Conservation (phyloP, 1,284 basidiomycete species). For the Mycena sp. region DNA sequence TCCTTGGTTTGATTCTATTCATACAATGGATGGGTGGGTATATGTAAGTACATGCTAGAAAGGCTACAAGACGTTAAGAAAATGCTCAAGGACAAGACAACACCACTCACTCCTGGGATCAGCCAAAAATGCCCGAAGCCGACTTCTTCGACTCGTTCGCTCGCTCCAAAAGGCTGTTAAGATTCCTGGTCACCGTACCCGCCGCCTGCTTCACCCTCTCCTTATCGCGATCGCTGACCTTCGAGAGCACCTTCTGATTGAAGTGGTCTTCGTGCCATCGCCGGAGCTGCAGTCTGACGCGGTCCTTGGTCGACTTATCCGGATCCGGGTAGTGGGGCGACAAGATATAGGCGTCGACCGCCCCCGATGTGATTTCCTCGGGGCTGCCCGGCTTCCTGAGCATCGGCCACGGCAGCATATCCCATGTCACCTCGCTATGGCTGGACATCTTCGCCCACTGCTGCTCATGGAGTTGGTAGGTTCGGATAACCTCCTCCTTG, state of each 20-base stretch:
- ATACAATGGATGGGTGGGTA: slow-evolving; percentile 26
- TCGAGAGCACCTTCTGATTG: slow-evolving; percentile 57
- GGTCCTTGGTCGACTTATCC: slow-evolving; percentile 61
- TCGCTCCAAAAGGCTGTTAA: slow-evolving; percentile 31
- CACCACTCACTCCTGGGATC: slow-evolving; percentile 23
- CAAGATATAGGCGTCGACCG: slow-evolving; percentile 67
- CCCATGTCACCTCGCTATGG: slow-evolving; percentile 56
- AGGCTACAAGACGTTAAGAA: slow-evolving; percentile 17
- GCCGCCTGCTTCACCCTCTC: slow-evolving; percentile 59
- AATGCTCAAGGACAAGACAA: background rate
- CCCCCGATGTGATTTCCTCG: slow-evolving; percentile 65
- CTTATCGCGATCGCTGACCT: slow-evolving; percentile 61
- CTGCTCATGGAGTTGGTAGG: slow-evolving; percentile 65
- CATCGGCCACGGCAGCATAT: slow-evolving; percentile 77
- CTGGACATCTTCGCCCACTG: slow-evolving; percentile 62
- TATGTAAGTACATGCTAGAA: slow-evolving; percentile 28
- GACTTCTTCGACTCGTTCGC: slow-evolving; percentile 31
- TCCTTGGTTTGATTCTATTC: slow-evolving; percentile 24
- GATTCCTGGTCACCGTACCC: slow-evolving; percentile 36
- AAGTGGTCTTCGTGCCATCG: slow-evolving; percentile 66
- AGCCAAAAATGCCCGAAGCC: slow-evolving; percentile 26
- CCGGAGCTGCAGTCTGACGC: slow-evolving; percentile 67
- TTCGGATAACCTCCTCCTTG: slow-evolving; percentile 60
- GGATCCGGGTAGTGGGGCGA: slow-evolving; percentile 63
- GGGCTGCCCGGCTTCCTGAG: slow-evolving; percentile 61